Evolutionary conservation across 2,329 filamentous ascomycete genomes (phyloP), one percentile per base, ranked within the genome.

Genomic region (Allantophomopsis cytisporea): DNA sequence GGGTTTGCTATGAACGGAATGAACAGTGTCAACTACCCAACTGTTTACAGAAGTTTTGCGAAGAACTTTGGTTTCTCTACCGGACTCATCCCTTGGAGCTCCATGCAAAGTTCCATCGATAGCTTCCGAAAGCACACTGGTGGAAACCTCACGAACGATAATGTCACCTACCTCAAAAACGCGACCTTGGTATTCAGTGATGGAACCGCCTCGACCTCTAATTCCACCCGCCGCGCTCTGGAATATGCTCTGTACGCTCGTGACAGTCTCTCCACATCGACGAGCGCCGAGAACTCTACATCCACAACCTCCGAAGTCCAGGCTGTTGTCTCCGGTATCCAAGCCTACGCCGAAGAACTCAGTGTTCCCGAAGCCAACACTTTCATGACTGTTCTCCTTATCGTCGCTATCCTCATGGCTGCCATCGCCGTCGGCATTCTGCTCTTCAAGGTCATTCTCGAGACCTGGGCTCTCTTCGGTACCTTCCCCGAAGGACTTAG

Each of bases 1-100:
- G 80, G 82, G 37, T 83, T 96, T 69, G 87, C 91, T 20, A 82
- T 91, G 66, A 95, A 91, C 60, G 88, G 91, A 47, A 96, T 96
- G 91, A 70, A 94, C 57, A 93, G 84, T 43, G 88, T 93, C 51
- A 75, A 80, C 51, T 87, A 94, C 49, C 91, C 91, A 4, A 68
- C 76, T 30, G 77, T 96, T 31, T 96, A 96, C 64, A 76, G 80
- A 49, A 89, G 79, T 57, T 98, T 94, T 61, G 67, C 82, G 45
- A 84, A 84, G 63, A 96, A 96, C 63, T 96, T 98, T 58, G 88
- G 70, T 36, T 96, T 95, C 66, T 89, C 85, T 47, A 82, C 80
- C 20, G 87, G 87, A 38, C 63, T 96, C 41, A 69, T 96, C 41
- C 75, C 83, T 6, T 95, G 86, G 86, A 72, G 69, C n/a, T 63